phyloP scores from a whole-genome alignment of 78 protist species.

The Creolimax fragrantissima region DNA sequence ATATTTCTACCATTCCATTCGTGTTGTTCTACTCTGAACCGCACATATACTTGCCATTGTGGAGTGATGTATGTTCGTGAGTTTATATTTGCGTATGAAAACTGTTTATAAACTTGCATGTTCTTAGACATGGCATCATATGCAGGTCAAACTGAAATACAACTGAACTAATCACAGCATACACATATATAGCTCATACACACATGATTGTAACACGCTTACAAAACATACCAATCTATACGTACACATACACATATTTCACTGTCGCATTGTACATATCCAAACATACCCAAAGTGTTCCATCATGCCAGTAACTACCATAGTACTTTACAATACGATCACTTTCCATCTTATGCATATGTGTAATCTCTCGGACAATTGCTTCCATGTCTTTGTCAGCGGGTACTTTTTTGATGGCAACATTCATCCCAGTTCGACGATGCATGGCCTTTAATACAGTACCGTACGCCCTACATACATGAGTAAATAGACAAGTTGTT shows the following conservation, averaged over 20 bases:
- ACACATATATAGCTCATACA: too few relatives aligned
- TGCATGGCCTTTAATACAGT: not conserved
- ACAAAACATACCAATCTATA: too few relatives aligned
- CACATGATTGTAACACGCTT: too few relatives aligned
- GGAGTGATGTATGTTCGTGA: too few relatives aligned
- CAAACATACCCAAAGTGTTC: not conserved
- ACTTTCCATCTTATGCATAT: conserved; percentile 7
- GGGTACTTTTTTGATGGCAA: conserved; percentile 3
- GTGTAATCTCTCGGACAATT: conserved; percentile 1
- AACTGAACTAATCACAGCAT: too few relatives aligned
- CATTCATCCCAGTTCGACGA: not conserved
- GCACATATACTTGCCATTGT: too few relatives aligned
- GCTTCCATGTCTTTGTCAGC: not conserved
- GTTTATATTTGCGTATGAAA: too few relatives aligned
- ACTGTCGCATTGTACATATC: not conserved
- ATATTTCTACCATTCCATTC: too few relatives aligned
- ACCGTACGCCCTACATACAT: conserved; percentile 2
- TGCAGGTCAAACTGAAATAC: too few relatives aligned
- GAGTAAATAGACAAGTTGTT: not conserved
- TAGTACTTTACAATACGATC: conserved; percentile 7
- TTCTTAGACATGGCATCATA: too few relatives aligned
- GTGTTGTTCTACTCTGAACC: too few relatives aligned
- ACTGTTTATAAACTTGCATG: too few relatives aligned
- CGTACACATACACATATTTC: not conserved
- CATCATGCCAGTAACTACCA: conserved; percentile 17